Percentiles rank a stretch among this genome's conserved stretches.
These are phyloP conservation scores for Phytopythium aichiense DNA, from an alignment of 352 stramenopile genomes.

Conservation along the genomic window DNA sequence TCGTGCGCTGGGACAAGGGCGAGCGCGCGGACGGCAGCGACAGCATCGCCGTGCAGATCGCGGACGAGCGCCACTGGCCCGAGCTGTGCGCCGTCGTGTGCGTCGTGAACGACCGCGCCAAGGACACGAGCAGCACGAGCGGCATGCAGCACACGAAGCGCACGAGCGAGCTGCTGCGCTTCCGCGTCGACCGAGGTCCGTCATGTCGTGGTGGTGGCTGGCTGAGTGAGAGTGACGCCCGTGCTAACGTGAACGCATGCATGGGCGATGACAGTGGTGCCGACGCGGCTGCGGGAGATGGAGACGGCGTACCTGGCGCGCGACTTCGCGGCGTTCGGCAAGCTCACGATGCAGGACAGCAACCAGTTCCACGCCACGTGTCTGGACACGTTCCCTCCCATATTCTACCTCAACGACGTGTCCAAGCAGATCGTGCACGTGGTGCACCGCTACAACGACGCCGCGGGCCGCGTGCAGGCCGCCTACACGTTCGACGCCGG, in stretches of 20 bases:
- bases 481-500: conserved; percentile 99
- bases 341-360: conserved; percentile 97
- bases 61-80: conserved; percentile 91
- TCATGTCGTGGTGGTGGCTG: conserved; percentile 4
- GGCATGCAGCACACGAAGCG: conserved; percentile 95
- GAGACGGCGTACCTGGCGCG: conserved; percentile 83
- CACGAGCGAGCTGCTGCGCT: conserved; percentile 90
- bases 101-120: conserved; percentile 95
- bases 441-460: conserved; percentile 94
- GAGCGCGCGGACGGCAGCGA: conserved; percentile 56
- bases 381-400: conserved; percentile 97
- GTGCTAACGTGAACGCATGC: background rate
- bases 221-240: too few species aligned
- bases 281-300: conserved; percentile 84
- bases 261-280: conserved; percentile 49
- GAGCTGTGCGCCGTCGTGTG: conserved; percentile 94
- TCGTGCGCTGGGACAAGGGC: conserved; percentile 96
- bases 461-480: conserved; percentile 58
- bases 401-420: conserved; percentile 98
- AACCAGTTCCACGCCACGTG: conserved; percentile 99
- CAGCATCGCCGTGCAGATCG: conserved; percentile 64
- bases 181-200: conserved; percentile 55
- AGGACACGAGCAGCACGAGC: conserved; percentile 95
- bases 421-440: conserved; percentile 78
- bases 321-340: conserved; percentile 95